Evolutionary conservation across 2,329 filamentous ascomycete species (phyloP), one percentile per base, ranked within the genome.

Genomic region (Scedosporium aurantiacum): DNA sequence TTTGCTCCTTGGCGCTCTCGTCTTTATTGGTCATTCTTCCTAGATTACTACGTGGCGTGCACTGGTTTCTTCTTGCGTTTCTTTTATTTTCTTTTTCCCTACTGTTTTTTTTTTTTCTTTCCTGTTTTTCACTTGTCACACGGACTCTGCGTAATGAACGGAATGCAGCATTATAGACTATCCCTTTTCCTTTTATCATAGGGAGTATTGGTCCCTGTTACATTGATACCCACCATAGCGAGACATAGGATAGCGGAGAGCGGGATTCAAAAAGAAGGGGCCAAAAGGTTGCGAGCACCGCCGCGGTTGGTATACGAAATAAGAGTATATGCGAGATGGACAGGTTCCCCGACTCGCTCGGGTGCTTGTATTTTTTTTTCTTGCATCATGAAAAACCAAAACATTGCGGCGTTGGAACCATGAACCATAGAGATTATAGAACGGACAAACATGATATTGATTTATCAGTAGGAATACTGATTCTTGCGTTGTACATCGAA

Each of bases 1-100:
- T 23, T 64, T 73, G 60, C 60, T 69, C 52, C 54, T 65, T 63
- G 63, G 62, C 58, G 65, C 60, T 63, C 63, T 65, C 4, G 8
- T 18, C 50, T 32, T 61, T 41, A n/a, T 60, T 25, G 50, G 57
- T 5, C 37, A 60, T 18, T 21, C 54, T 21, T 16, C 23, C 12
- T 58, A 37, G 32, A 45, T 57, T 32, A 14, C 14, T n/a, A 16
- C 25, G 21, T 55, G 14, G 27, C 23, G 28, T 47, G 23, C 59
- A 40, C 14, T 54, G 14, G 27, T n/a, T 47, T 50, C 40, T 7
- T 45, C n/a, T 37, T 58, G 2, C 56, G n/a, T 56, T 59, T 4
- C 12, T 21, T 50, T 60, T 50, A 27, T 40, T 23, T 61, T 28
- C 10, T 41, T 50, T 56, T 52, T 56, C 16, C 16, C 14, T 55